Evolutionary conservation across 2,329 filamentous ascomycete species (phyloP).

Genomic region (Mollisia scopiformis): DNA sequence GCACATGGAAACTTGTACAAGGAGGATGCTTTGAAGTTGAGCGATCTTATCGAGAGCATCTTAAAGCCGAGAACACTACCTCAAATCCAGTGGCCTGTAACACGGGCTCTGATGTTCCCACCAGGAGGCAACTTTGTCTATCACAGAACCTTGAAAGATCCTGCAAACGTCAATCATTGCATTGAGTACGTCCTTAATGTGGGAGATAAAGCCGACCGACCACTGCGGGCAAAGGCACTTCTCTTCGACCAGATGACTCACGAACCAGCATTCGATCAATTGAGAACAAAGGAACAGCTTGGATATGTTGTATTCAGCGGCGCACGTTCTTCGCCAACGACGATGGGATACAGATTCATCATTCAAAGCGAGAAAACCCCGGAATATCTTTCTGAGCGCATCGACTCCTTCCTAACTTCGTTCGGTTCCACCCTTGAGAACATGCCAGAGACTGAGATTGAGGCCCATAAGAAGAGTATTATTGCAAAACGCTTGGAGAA

Average conservation of each 20-base stretch:
- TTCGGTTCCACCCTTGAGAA: constrained; percentile 68
- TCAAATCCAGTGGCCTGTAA: constrained; percentile 76
- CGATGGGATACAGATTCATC: constrained; percentile 83
- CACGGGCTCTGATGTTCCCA: constrained; percentile 76
- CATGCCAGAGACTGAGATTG: constrained; percentile 85
- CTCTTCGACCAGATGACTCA: constrained; percentile 89
- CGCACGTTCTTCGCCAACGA: constrained; percentile 70
- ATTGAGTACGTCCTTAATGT: constrained; percentile 78
- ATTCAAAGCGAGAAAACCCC: constrained; percentile 91
- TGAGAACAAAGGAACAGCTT: constrained; percentile 95
- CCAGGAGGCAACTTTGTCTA: constrained; percentile 83
- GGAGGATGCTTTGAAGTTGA: constrained; percentile 86
- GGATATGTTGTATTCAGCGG: constrained; percentile 96
- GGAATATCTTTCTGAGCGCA: constrained; percentile 82
- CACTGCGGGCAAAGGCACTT: constrained; percentile 73
- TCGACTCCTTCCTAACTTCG: constrained; percentile 78
- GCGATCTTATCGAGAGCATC: constrained; percentile 77
- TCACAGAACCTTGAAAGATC: constrained; percentile 78
- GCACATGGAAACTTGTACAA: constrained; percentile 94
- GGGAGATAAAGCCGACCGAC: constrained; percentile 70
- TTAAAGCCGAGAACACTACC: constrained; percentile 76
- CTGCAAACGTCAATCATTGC: constrained; percentile 86
- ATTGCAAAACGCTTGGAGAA: constrained; percentile 88
- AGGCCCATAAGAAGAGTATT: constrained; percentile 86
- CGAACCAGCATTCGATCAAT: constrained; percentile 91